phyloP scores from a whole-genome alignment of 352 stramenopile genomes.

The Pythium volutum region DNA sequence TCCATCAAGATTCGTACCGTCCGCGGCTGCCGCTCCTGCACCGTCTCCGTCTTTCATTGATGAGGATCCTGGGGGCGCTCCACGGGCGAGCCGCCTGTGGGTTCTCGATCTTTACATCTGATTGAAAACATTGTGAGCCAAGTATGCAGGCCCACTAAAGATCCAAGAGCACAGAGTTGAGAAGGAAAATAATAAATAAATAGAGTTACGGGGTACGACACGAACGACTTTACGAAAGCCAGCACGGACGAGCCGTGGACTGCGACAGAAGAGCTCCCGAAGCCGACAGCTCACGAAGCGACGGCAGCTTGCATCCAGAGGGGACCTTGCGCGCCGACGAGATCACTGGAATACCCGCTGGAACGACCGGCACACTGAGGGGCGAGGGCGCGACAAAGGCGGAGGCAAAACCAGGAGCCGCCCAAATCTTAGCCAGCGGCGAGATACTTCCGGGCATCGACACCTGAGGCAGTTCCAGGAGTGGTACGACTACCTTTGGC shows the following conservation, averaged over 20 bases:
- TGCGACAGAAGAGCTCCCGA: constrained; percentile 22
- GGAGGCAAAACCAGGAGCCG: constrained; percentile 7
- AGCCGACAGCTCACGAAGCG: constrained; percentile 28
- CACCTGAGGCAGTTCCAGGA: constrained; percentile 9
- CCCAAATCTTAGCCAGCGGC: constrained; percentile 26
- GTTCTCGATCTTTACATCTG: no score
- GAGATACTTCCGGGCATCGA: constrained; percentile 22
- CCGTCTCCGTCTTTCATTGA: no score
- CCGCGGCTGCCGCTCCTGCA: no score
- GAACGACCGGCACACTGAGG: background rate
- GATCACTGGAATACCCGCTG: constrained; percentile 17
- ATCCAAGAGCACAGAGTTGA: no score
- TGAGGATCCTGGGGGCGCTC: no score
- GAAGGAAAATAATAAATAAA: constrained; percentile 21
- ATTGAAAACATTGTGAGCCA: no score
- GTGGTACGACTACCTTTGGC: constrained; percentile 1
- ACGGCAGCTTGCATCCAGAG: constrained; percentile 29
- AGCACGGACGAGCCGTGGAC: constrained; percentile 26
- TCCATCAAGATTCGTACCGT: no score
- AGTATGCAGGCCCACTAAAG: no score
- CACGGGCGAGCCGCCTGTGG: no score
- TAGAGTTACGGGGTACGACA: background rate
- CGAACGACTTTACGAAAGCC: constrained; percentile 18
- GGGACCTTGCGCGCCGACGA: constrained; percentile 27
- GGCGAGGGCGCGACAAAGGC: constrained; percentile 18